A percentile compares a stretch with the other conserved stretches of the same genome.
phyloP scores from a whole-genome alignment of 2,329 filamentous ascomycete genomes.

The Clarireedia hainanense region DNA sequence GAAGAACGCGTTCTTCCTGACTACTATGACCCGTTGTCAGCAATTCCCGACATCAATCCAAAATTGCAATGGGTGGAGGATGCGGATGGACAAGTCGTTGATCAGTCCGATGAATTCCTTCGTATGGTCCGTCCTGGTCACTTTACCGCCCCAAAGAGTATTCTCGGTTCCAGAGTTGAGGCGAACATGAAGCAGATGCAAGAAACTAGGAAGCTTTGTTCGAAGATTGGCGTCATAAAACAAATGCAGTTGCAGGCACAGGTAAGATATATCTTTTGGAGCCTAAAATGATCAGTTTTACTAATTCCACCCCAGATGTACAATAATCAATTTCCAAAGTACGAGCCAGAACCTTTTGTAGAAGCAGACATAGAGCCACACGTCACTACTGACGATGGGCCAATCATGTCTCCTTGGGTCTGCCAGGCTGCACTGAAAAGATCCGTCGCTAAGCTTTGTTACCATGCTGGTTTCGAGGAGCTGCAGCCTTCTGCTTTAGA shows the following conservation, averaged over 20 bases:
- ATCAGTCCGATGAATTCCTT: slow-evolving; percentile 79
- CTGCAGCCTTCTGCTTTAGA: slow-evolving; percentile 93
- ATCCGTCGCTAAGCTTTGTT: slow-evolving; percentile 89
- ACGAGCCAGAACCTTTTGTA: slow-evolving; percentile 79
- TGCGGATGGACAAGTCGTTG: slow-evolving; percentile 78
- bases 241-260: slow-evolving; percentile 99
- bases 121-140: slow-evolving; percentile 65
- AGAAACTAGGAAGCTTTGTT: slow-evolving; percentile 89
- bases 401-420: slow-evolving; percentile 75
- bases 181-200: slow-evolving; percentile 92
- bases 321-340: slow-evolving; percentile 96
- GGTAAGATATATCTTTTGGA: slow-evolving; percentile 43
- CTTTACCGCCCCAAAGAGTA: slow-evolving; percentile 69
- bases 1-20: slow-evolving; percentile 81
- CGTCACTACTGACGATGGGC: slow-evolving; percentile 80
- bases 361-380: slow-evolving; percentile 84
- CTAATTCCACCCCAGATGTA: slow-evolving; percentile 53
- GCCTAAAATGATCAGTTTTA: slow-evolving; percentile 11
- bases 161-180: slow-evolving; percentile 72
- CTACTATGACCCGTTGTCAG: slow-evolving; percentile 84
- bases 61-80: slow-evolving; percentile 85
- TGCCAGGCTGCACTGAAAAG: slow-evolving; percentile 81
- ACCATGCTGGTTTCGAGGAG: slow-evolving; percentile 94
- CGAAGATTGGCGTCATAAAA: slow-evolving; percentile 96
- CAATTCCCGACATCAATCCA: slow-evolving; percentile 74